These are phyloP conservation scores for Poterioochromonas sp. DNA, from an alignment of 352 stramenopile genomes.

Conservation along the genomic window DNA sequence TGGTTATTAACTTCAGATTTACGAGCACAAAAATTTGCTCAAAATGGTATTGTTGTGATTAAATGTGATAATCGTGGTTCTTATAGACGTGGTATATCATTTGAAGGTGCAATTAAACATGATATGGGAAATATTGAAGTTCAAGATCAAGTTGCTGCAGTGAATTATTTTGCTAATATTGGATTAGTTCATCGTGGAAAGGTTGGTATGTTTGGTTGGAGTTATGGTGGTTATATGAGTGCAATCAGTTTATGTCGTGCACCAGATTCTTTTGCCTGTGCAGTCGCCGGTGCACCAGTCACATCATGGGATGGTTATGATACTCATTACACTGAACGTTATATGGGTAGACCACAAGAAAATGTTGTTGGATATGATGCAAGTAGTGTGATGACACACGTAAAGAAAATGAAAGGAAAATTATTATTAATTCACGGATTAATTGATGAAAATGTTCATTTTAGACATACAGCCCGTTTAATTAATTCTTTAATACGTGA, in stretches of 20 bases:
- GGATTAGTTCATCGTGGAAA: conserved; percentile 36
- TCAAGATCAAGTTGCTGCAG: conserved; percentile 66
- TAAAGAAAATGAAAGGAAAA: conserved; percentile 76
- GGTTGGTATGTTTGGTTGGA: conserved; percentile 94
- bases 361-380: conserved; percentile 80
- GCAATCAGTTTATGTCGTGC: conserved; percentile 89
- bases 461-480: conserved; percentile 88
- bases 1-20: conserved; percentile 82
- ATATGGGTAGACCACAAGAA: conserved; percentile 85
- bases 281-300: conserved; percentile 86
- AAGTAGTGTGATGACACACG: conserved; percentile 79
- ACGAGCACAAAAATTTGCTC: conserved; percentile 75
- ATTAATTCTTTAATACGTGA: conserved; percentile 86
- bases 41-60: conserved; percentile 85
- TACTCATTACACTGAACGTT: conserved; percentile 89
- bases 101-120: conserved; percentile 83
- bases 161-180: conserved; percentile 37
- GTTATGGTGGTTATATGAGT: conserved; percentile 93
- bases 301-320: conserved; percentile 97
- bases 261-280: conserved; percentile 79
- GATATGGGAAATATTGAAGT: conserved; percentile 80
- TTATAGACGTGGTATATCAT: conserved; percentile 67
- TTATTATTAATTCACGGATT: conserved; percentile 89
- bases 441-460: conserved; percentile 97
- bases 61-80: conserved; percentile 92